A percentile compares a stretch with the other conserved stretches of the same genome.
Conservation (phyloP, 2,329 filamentous ascomycete genomes). For the Colletotrichum echinochloae region DNA sequence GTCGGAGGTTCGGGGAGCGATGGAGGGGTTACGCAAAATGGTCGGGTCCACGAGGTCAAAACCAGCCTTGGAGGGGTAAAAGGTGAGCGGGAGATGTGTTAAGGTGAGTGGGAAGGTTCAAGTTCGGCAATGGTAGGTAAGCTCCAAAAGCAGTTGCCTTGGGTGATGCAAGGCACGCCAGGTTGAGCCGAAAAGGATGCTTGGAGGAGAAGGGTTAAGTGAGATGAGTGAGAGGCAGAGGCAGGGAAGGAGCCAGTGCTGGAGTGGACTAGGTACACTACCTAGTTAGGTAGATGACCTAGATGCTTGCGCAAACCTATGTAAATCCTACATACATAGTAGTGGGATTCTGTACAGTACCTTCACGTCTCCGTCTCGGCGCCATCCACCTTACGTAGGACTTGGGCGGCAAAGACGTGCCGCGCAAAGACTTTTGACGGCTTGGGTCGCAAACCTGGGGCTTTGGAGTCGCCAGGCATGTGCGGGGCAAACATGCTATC, state of each 20-base stretch:
- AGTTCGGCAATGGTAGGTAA: slow-evolving; percentile 5
- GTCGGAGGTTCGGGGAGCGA: slow-evolving; percentile 14
- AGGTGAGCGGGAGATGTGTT: background rate
- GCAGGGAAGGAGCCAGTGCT: slow-evolving; percentile 1
- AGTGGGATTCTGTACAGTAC: background rate
- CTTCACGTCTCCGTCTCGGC: slow-evolving; percentile 13
- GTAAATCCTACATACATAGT: background rate
- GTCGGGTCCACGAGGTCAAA: slow-evolving; percentile 17
- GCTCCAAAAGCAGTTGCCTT: slow-evolving; percentile 5
- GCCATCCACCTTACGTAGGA: slow-evolving; percentile 18
- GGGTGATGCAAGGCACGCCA: background rate
- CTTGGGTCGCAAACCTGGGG: slow-evolving; percentile 27
- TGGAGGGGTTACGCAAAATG: slow-evolving; percentile 17
- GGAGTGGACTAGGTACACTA: background rate
- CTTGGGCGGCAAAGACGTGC: slow-evolving; percentile 34
- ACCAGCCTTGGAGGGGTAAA: slow-evolving; percentile 29
- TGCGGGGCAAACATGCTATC: slow-evolving; percentile 17
- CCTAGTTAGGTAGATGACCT: background rate
- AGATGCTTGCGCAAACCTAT: background rate
- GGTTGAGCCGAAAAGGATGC: slow-evolving; percentile 1
- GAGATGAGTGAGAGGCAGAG: background rate
- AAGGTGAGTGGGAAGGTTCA: slow-evolving; percentile 23
- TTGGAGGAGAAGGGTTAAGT: background rate
- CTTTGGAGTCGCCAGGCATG: background rate
- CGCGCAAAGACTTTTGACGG: slow-evolving; percentile 28